Evolutionary conservation across 495 filamentous ascomycete genomes (phyloP).

Genomic region (Talaromyces wortmannii): DNA sequence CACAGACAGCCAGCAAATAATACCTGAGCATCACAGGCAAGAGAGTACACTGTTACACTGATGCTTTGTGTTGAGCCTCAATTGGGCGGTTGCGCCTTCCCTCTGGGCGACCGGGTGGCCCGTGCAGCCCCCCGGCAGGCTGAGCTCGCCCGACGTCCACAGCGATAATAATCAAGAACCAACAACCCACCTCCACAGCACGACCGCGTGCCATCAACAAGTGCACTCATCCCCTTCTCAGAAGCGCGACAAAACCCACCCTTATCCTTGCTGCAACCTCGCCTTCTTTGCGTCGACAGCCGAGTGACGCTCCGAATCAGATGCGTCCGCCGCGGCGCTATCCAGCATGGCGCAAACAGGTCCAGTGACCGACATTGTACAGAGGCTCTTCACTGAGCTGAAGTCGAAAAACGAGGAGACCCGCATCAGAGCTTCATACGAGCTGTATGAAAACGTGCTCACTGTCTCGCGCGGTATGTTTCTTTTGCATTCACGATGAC

Average conservation of each 20-base stretch:
- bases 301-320: not conserved
- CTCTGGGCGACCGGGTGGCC: too few species aligned
- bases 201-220: too few species aligned
- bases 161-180: too few species aligned
- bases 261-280: not conserved
- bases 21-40: too few species aligned
- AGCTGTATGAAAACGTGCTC: constrained; percentile 44
- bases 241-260: not conserved
- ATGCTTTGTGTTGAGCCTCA: too few species aligned
- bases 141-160: too few species aligned
- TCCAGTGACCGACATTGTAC: constrained; percentile 39
- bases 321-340: constrained; percentile 3
- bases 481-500: not conserved
- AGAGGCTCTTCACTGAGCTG: constrained; percentile 42
- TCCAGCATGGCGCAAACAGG: constrained; percentile 44
- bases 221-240: too few species aligned
- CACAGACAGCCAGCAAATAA: too few species aligned
- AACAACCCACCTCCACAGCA: too few species aligned
- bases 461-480: constrained; percentile 42
- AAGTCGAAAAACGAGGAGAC: constrained; percentile 49
- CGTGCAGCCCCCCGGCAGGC: too few species aligned
- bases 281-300: not conserved
- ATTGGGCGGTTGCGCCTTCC: too few species aligned
- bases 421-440: constrained; percentile 42
- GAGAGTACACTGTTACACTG: too few species aligned